A percentile compares a stretch with the other conserved stretches of the same genome.
Conservation (phyloP, 495 filamentous ascomycete genomes). For the Schizothecium vesticola region DNA sequence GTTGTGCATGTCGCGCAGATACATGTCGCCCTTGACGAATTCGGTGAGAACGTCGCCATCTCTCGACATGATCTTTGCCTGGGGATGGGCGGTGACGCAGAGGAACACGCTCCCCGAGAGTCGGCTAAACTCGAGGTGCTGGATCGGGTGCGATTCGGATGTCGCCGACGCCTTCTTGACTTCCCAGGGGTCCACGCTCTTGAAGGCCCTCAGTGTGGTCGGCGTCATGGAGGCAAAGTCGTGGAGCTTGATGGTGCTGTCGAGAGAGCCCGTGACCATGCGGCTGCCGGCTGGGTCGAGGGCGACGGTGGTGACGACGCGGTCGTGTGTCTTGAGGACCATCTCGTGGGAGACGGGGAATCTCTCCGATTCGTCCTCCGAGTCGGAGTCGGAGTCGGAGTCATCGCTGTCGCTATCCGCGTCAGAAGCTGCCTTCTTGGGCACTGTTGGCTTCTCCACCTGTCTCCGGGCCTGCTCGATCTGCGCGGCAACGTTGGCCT, state of each 20-base stretch:
- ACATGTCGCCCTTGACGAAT: constrained; percentile 97
- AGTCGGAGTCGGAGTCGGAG: constrained; percentile 55
- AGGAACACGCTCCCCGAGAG: constrained; percentile 75
- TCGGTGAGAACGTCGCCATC: constrained; percentile 82
- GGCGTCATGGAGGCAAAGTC: constrained; percentile 95
- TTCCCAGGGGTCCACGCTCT: constrained; percentile 78
- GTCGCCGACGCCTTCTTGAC: constrained; percentile 62
- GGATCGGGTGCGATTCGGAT: constrained; percentile 79
- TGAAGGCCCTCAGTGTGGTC: constrained; percentile 88
- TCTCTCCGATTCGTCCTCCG: constrained; percentile 68
- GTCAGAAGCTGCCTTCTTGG: constrained; percentile 34
- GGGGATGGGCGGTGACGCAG: constrained; percentile 77
- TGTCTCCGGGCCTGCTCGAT: constrained; percentile 69
- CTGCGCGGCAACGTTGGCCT: constrained; percentile 69
- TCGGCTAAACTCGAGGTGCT: constrained; percentile 82
- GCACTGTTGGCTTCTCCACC: constrained; percentile 28
- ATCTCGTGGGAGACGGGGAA: constrained; percentile 93
- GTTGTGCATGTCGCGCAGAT: constrained; percentile 90
- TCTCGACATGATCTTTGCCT: constrained; percentile 81
- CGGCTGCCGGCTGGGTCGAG: constrained; percentile 81
- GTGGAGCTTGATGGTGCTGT: constrained; percentile 87
- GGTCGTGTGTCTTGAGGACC: constrained; percentile 84
- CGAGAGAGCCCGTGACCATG: constrained; percentile 80
- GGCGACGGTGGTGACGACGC: constrained; percentile 75
- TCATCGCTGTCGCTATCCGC: constrained; percentile 42